Evolutionary conservation across 441 rosid genomes (phyloP).

Genomic region (Populus hybrid): DNA sequence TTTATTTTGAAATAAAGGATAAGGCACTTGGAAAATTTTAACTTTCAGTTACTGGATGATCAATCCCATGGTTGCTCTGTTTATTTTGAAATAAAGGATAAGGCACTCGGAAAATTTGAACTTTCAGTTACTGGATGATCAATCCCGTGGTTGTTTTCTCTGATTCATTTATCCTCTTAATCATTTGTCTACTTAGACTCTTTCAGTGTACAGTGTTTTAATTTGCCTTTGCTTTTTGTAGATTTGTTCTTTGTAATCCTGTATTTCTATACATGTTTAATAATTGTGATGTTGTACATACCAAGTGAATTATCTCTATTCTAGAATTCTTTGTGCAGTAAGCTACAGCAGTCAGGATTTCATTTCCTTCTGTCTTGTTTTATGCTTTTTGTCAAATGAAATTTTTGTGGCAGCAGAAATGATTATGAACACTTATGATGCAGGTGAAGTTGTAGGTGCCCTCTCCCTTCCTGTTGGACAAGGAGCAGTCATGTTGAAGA

Average conservation of each 20-base stretch:
- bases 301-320: not conserved
- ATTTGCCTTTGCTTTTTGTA: not conserved
- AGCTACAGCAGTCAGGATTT: not conserved
- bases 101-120: not conserved
- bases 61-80: not conserved
- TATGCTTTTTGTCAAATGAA: not conserved
- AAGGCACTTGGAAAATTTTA: not conserved
- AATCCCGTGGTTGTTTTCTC: not conserved
- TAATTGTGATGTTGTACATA: not conserved
- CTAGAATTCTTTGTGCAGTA: not conserved
- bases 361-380: not conserved
- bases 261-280: not conserved
- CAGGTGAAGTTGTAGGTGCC: slow-evolving; percentile 97
- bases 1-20: not conserved
- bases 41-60: not conserved
- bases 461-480: slow-evolving; percentile 86
- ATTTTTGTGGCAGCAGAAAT: not conserved
- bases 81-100: not conserved
- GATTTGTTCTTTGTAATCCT: not conserved
- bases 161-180: not conserved
- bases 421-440: slow-evolving; percentile 13
- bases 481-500: slow-evolving; percentile 58
- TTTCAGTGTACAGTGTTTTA: not conserved
- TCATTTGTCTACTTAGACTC: not conserved
- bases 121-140: not conserved